Evolutionary conservation across 1,139 yeast genomes (phyloP), one percentile per base, ranked within the genome.

Genomic region (Geotrichum australiense): DNA sequence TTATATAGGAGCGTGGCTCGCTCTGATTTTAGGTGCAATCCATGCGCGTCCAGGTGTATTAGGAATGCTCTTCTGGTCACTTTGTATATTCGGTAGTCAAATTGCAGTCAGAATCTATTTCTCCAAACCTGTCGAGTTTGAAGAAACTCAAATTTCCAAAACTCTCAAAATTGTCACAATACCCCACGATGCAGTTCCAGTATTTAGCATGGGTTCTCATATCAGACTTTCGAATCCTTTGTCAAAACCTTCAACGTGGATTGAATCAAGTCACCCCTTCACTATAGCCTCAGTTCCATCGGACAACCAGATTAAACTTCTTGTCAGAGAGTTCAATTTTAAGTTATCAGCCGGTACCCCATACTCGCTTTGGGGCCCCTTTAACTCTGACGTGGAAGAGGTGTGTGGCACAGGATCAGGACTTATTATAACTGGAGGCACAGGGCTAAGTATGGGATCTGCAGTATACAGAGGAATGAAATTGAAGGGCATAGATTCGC

Each of bases 1-100:
- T 60, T 78, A 84, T 51, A 52, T 74, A 5, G 70, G 79, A 45
- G 76, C 91, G 1, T 79, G 93, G 83, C 49, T 70, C 0, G 66
- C 74, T 22, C 76, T 85, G 1, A 47, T 76, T 0, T 53, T 78
- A 27, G 63, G 83, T 16, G 76, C 76, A 31, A 66, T 76, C 51
- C 97, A 89, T 59, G 85, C 94, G 2, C 71, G 96, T 43, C 96
- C 96, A 0, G 74, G 75, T 1, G 78, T 80, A 7, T 64, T 71
- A 10, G 62, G 75, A 3, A 63, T 68, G 38, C 74, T 83, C 1
- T 43, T 63, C 1, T 47, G 76, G 37, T 77, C 77, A 45, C 47
- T 72, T 1, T 27, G 57, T 0, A 63, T 86, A 5, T 59, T 86
- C 22, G 34, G 62, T 0, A 70, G 71, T 61, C 69, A 73, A 51